Conservation (phyloP, 2,329 filamentous ascomycete genomes). For the Madurella mycetomatis region DNA sequence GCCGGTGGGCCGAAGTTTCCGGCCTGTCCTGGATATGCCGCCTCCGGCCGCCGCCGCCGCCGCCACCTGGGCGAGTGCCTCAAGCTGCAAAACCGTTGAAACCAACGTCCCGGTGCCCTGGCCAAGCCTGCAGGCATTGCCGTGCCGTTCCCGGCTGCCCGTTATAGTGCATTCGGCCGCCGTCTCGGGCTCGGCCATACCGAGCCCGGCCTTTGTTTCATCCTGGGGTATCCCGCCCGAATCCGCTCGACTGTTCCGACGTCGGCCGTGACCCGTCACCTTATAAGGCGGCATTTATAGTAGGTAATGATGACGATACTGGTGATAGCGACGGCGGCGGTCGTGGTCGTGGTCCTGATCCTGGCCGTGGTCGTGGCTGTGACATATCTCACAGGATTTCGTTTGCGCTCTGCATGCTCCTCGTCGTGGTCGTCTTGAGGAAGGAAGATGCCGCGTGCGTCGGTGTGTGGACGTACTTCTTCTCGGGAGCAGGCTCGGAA, state of each 20-base stretch:
- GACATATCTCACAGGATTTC: constrained; percentile 22
- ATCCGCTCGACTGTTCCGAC: not conserved
- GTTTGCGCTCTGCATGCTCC: constrained; percentile 19
- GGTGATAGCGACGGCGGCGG: not conserved
- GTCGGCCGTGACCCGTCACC: too few relatives aligned
- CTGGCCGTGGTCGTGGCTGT: too few relatives aligned
- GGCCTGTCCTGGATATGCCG: too few relatives aligned
- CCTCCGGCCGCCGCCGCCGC: too few relatives aligned
- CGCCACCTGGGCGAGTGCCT: not conserved
- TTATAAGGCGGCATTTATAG: too few relatives aligned
- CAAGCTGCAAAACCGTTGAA: not conserved
- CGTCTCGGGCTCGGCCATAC: not conserved
- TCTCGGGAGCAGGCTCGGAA: constrained; percentile 6
- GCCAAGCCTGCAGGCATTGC: not conserved
- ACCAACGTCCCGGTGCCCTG: not conserved
- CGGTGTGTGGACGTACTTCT: constrained; percentile 32
- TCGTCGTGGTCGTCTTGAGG: constrained; percentile 39
- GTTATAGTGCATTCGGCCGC: constrained; percentile 9
- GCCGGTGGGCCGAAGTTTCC: too few relatives aligned
- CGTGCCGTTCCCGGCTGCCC: constrained; percentile 11
- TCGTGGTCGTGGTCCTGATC: not conserved
- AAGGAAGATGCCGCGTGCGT: constrained; percentile 40
- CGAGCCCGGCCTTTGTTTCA: constrained; percentile 2
- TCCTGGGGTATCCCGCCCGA: not conserved
- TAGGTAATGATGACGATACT: too few relatives aligned